Base-by-base conservation (phyloP, 2,329 filamentous ascomycete genomes). In the Verticillium nonalfalfae region DNA sequence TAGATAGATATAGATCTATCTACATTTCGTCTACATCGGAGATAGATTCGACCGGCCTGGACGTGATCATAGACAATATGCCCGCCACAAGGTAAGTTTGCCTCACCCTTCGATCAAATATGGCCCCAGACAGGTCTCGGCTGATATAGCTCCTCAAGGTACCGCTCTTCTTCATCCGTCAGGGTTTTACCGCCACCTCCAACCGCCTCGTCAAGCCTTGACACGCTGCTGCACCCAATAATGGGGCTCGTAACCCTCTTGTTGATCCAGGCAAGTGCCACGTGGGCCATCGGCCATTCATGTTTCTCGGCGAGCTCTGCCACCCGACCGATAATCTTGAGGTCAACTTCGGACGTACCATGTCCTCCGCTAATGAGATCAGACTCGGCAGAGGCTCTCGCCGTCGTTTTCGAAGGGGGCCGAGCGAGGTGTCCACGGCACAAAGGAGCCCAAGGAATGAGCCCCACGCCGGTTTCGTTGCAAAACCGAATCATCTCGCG, bases 201-300 rank as follows among this genome's bases (percentile, higher is more conserved):
- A n/a, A 87, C 76, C 1, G 85, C 84, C 74, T 89, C 85, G 38
- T 87, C 82, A 52, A 90, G 81, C 15, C 87, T 76, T 61, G 79
- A 76, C 36, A 81, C 75, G 59, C 78, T 88, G 64, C 78, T 83
- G 65, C 90, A 76, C 0, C 88, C 86, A 60, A 88, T 75, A 62
- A 90, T 89, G 1, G 85, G 86, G 66, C 79, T 83, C 26, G 78
- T 73, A 5, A 81, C 79, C 54, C 79, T 76, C 64, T 79, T 78
- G 65, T 84, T 74, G 61, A 81, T 79, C 88, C 88, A 90, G 2
- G 85, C 86, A 60, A 87, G 78, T 1, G 85, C 81, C 21, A 90
- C 82, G 61, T 88, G 82, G 52, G 84, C 83, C 81, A 90, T 90
- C 65, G 79, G 84, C 69, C 83, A 80, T 0, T 76, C 80, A 64